Base-by-base conservation (phyloP, 441 rosid species). In the Manihot esculenta region DNA sequence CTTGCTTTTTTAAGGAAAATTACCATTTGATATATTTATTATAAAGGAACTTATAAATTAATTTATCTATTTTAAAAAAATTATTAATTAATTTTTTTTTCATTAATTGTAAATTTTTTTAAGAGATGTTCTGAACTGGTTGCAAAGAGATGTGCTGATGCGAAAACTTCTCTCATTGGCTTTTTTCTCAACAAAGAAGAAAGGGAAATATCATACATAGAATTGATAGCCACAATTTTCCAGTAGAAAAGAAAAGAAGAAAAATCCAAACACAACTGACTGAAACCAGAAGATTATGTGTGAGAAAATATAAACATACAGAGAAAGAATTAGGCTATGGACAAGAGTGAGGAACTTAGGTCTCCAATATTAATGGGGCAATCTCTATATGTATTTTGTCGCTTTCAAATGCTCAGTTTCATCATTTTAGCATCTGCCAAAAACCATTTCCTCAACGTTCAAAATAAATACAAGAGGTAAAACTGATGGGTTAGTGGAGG, bases 201-300 rank as follows among this genome's bases (percentile, higher is more conserved):
- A 63, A 44, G 5, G 3, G 1, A 64, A 27, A 10, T 27, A 48
- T 27, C 57, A 18, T 26, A 50, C 18, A n/a, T 48, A 53, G 45
- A 49, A 65, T 30, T n/a, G 53, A 44, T 26, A 26, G 55, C 56
- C 68, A 47, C 42, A 55, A 48, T 64, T 26, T 35, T 64, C 41
- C 12, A 5, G 0, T 3, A 12, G 13, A 17, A 10, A 38, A 1
- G 2, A 35, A 66, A 8, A 7, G 20, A 35, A 15, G 12, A 15
- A 10, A 9, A 51, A 6, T 38, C 59, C 35, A 53, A 9, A 53
- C 59, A 35, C 21, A 26, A 14, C 23, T 63, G 35, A 20, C 66
- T 3, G n/a, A 24, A 63, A 17, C 13, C 2, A 10, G 23, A 27
- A 1, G 13, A 21, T 53, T 53, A 10, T 53, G 10, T 53, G 12